Conservation (phyloP, 192 early-diverging fungal genomes). For the Rhizoclosmatium sp. region DNA sequence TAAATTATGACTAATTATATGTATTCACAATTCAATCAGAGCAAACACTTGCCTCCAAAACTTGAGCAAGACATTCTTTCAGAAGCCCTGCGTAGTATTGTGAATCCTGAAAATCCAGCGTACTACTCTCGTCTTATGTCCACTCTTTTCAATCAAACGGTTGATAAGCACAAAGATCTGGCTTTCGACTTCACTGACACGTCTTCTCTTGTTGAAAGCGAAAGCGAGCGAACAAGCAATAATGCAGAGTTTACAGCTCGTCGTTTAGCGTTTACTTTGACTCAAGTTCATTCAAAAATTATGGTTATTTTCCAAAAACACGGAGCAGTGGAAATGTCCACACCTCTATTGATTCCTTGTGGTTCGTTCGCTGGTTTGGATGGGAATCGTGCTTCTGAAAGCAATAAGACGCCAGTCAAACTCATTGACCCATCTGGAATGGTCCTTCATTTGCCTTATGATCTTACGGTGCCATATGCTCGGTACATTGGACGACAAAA, state of each 20-base stretch:
- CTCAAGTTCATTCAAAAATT: slow-evolving; percentile 62
- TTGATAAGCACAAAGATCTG: slow-evolving; percentile 87
- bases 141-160: slow-evolving; percentile 77
- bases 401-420: slow-evolving; percentile 72
- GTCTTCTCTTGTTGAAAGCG: slow-evolving; percentile 24
- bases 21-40: not conserved
- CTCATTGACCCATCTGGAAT: slow-evolving; percentile 84
- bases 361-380: slow-evolving; percentile 11
- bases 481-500: slow-evolving; percentile 76
- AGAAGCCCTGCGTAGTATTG: slow-evolving; percentile 89
- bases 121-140: slow-evolving; percentile 84
- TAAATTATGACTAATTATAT: slow-evolving; percentile 15
- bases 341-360: slow-evolving; percentile 83
- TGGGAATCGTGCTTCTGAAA: slow-evolving; percentile 25
- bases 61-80: slow-evolving; percentile 87
- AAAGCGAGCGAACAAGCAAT: not conserved
- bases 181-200: slow-evolving; percentile 83
- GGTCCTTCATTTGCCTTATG: slow-evolving; percentile 82
- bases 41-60: slow-evolving; percentile 75
- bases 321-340: slow-evolving; percentile 81
- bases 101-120: slow-evolving; percentile 81
- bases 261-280: slow-evolving; percentile 8
- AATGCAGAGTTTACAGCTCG: slow-evolving; percentile 52
- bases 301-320: slow-evolving; percentile 82
- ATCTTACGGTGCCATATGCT: slow-evolving; percentile 93